phyloP scores from a whole-genome alignment of 2,329 filamentous ascomycete genomes.

The Botrytis paeoniae region DNA sequence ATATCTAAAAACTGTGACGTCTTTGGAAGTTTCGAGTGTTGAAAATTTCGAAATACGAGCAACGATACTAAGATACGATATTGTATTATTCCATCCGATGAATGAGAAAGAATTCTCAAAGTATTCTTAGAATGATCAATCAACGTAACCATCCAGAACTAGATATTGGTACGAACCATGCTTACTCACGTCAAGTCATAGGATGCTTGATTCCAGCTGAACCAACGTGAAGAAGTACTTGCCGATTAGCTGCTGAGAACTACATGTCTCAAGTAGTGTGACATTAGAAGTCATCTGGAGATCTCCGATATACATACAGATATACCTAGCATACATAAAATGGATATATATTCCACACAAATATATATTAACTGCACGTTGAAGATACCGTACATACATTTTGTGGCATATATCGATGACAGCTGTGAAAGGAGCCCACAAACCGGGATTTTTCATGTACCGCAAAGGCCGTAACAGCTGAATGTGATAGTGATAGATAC shows the following conservation, averaged over 20 bases:
- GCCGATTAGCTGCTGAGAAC: background rate
- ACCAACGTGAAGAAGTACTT: background rate
- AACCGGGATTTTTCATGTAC: background rate
- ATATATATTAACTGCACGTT: background rate
- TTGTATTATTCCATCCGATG: background rate
- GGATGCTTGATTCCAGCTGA: conserved; percentile 1
- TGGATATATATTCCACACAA: background rate
- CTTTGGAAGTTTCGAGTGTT: background rate
- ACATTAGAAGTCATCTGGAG: background rate
- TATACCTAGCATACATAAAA: background rate
- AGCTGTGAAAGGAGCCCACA: background rate
- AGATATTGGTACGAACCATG: background rate
- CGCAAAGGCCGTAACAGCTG: background rate
- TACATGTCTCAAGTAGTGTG: background rate
- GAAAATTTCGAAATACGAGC: background rate
- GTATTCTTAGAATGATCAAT: background rate
- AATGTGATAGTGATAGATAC: background rate
- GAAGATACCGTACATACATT: background rate
- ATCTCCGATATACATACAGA: background rate
- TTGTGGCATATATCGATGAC: background rate
- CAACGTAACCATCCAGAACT: background rate
- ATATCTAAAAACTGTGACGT: background rate
- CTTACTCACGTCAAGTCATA: background rate
- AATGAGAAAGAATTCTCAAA: background rate
- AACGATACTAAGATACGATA: background rate